Conservation (phyloP, 768 basidiomycete genomes). For the Sutorius australiensis region DNA sequence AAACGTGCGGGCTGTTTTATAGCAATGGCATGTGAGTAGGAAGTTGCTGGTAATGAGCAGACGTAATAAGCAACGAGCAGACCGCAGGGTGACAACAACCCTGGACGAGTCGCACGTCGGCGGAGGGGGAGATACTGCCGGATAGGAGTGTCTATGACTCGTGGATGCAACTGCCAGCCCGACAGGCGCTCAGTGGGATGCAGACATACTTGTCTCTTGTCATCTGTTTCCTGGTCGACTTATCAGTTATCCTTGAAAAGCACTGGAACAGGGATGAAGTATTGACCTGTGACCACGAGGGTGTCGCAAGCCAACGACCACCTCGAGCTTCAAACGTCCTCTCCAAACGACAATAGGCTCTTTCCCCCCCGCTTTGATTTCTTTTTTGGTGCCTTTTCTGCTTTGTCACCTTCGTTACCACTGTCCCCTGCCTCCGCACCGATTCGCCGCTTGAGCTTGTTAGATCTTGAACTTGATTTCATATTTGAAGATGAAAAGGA, state of each 20-base stretch:
- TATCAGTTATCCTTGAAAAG: neutral
- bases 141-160: neutral
- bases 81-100: conserved; percentile 1
- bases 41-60: conserved; percentile 1
- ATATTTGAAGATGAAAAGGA: conserved; percentile 40
- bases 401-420: conserved; percentile 16
- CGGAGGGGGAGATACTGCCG: neutral
- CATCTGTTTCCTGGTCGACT: neutral
- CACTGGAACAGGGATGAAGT: neutral
- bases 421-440: conserved; percentile 33
- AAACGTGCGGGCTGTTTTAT: conserved; percentile 7
- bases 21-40: conserved; percentile 1
- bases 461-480: conserved; percentile 19
- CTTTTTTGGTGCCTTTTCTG: conserved; percentile 41
- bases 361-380: conserved; percentile 50
- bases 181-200: neutral
- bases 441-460: conserved; percentile 36
- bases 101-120: conserved; percentile 4
- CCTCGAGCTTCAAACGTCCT: conserved; percentile 26
- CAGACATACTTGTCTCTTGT: neutral
- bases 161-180: neutral
- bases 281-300: conserved; percentile 5
- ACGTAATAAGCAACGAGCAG: conserved; percentile 11
- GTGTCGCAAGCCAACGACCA: neutral
- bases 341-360: conserved; percentile 35